Evolutionary conservation across 495 filamentous ascomycete species (phyloP).

Genomic region (Choiromyces venosus): DNA sequence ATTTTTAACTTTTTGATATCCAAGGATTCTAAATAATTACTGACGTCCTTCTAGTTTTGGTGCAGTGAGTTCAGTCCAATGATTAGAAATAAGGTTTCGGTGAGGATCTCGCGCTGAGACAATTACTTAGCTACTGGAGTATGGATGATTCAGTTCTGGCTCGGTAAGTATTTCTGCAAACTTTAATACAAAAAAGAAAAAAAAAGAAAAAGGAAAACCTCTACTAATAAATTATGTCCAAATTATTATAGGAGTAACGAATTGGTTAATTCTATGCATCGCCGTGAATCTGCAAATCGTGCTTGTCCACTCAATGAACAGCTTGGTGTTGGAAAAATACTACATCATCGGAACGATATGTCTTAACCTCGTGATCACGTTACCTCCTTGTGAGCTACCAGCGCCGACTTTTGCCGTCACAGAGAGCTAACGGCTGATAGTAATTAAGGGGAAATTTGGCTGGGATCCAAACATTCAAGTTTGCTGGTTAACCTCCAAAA

Average conservation of each 20-base stretch:
- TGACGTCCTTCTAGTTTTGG: background rate
- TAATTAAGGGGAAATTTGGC: conserved; percentile 32
- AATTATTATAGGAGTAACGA: conserved; percentile 24
- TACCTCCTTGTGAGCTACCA: conserved; percentile 24
- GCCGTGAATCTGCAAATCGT: conserved; percentile 33
- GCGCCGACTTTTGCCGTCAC: background rate
- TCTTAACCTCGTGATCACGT: conserved; percentile 26
- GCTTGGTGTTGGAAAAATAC: conserved; percentile 26
- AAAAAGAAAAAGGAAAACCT: background rate
- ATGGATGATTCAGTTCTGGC: conserved; percentile 36
- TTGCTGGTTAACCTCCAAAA: conserved; percentile 25
- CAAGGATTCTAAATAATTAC: background rate
- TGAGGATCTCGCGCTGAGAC: background rate
- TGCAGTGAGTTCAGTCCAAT: background rate
- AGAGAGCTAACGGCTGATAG: conserved; percentile 5
- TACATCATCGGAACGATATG: conserved; percentile 26
- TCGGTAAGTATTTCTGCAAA: conserved; percentile 13
- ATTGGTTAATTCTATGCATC: conserved; percentile 33
- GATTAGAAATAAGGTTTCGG: background rate
- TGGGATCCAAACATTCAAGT: conserved; percentile 33
- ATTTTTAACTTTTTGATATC: conserved; percentile 8
- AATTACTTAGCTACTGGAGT: conserved; percentile 5
- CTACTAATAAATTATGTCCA: background rate
- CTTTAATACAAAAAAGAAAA: background rate
- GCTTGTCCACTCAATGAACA: conserved; percentile 30